Conservation (phyloP, 2,329 filamentous ascomycete genomes). For the Botryotinia narcissicola region DNA sequence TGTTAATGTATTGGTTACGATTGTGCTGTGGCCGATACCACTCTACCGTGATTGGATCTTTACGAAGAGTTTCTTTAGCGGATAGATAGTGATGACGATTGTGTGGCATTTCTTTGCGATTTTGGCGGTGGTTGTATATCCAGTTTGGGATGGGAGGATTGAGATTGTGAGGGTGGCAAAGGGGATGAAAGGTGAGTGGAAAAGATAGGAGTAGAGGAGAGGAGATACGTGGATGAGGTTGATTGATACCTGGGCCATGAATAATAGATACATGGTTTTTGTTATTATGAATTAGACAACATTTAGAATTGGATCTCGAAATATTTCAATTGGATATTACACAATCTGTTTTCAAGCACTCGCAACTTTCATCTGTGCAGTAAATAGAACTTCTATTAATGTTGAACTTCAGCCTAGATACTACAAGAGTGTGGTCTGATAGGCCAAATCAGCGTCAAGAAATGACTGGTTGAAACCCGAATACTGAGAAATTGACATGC, state of each 20-base stretch:
- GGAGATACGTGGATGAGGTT: neutral
- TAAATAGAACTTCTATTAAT: neutral
- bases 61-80: constrained; percentile 47
- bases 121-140: constrained; percentile 46
- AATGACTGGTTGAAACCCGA: neutral
- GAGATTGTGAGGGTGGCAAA: constrained; percentile 36
- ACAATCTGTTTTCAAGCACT: neutral
- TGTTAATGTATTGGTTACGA: constrained; percentile 46
- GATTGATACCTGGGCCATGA: neutral
- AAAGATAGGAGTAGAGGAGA: neutral
- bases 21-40: constrained; percentile 50
- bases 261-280: neutral
- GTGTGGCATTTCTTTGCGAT: constrained; percentile 53
- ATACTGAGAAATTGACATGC: neutral
- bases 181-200: neutral
- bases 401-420: neutral
- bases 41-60: constrained; percentile 51
- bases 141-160: constrained; percentile 47
- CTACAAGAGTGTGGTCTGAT: neutral
- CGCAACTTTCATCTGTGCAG: neutral
- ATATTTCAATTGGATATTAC: neutral
- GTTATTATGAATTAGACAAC: neutral
- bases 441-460: neutral
- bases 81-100: constrained; percentile 51
- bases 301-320: neutral